Conservation (phyloP, 1,284 basidiomycete species). For the Amylostereum areolatum region DNA sequence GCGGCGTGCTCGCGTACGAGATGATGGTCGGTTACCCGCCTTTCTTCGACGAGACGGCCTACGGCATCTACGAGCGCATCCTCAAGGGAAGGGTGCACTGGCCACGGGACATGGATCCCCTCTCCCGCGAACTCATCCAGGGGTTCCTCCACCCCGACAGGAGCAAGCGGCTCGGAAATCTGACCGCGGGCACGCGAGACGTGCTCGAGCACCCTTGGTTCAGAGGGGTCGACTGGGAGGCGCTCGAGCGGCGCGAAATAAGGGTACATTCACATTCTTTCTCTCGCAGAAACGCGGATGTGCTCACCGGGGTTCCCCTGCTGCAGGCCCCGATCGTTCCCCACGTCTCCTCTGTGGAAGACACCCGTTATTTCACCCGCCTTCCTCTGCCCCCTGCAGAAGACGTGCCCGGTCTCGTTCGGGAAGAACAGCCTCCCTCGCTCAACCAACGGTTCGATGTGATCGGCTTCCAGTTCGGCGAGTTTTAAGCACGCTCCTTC, state of each 20-base stretch:
- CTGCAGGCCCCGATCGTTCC: slow-evolving; percentile 76
- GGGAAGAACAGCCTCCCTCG: slow-evolving; percentile 50
- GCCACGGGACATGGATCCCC: slow-evolving; percentile 81
- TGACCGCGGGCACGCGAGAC: slow-evolving; percentile 89
- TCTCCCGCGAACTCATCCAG: slow-evolving; percentile 70
- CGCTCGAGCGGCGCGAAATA: slow-evolving; percentile 73
- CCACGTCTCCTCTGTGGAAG: slow-evolving; percentile 68
- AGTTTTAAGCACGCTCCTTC: slow-evolving; percentile 61
- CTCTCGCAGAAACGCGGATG: slow-evolving; percentile 6
- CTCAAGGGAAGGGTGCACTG: slow-evolving; percentile 89
- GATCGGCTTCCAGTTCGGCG: slow-evolving; percentile 61
- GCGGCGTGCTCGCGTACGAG: slow-evolving; percentile 95
- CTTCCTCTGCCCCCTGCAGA: slow-evolving; percentile 67
- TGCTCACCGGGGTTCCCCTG: slow-evolving; percentile 5
- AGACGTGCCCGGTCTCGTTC: slow-evolving; percentile 71
- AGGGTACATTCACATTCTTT: slow-evolving; percentile 37
- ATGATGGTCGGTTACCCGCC: slow-evolving; percentile 93
- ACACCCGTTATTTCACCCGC: slow-evolving; percentile 76
- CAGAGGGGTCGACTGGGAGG: slow-evolving; percentile 88
- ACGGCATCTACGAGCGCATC: slow-evolving; percentile 94
- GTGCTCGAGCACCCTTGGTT: slow-evolving; percentile 96
- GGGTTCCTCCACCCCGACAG: slow-evolving; percentile 93
- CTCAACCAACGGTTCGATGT: slow-evolving; percentile 61
- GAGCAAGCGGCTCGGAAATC: slow-evolving; percentile 89
- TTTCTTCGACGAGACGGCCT: slow-evolving; percentile 92